Base-by-base conservation (phyloP, 352 stramenopile genomes). In the Globisporangium radiosum region DNA sequence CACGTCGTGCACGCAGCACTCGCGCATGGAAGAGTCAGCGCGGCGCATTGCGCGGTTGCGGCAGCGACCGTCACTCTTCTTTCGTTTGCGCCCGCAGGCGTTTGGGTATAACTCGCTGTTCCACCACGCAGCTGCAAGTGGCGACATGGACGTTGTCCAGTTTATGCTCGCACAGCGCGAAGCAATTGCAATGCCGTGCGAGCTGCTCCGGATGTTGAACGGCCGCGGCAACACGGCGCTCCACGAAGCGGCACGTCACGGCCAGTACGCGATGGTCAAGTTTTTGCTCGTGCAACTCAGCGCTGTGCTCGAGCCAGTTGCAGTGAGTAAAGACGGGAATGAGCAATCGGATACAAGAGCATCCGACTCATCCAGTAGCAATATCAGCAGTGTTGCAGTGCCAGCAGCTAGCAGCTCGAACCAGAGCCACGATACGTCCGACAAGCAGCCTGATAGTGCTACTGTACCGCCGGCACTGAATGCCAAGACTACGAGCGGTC, bases 61-160 rank as follows among this genome's bases (percentile, higher is more conserved):
- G 0, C 57, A 59, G 38, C 61, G 78, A 9, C 73, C 83, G 13
- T 47, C 65, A 5, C 53, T 87, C 3, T 88, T 79, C 47, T 84
- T 86, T 37, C 53, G 63, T 14, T 54, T 93, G 47, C 81, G 75
- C 2, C 83, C 82, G 3, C 68, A 69, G 2, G 57, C 64, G 7
- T 85, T 71, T 48, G 71, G 73, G 0, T 90, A 82, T 60, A 90
- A 91, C 60, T 80, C 81, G 45, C 60, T 93, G 5, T 85, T 93
- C 47, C 83, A 90, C 33, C 71, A 90, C 39, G 78, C 69, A 10
- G 79, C 83, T 3, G 67, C 66, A 10, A 79, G 75, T 44, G 79
- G 83, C 0, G 83, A 93, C 48, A 82, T 93, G 54, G 76, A 93
- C 50, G 81, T 91, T 1, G 71, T 88, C 61, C 85, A 88, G 59